Percentiles rank a stretch among this genome's conserved stretches.
These are phyloP conservation scores for Salix dunnii DNA, from an alignment of 345 rosid genomes.

Conservation along the genomic window DNA sequence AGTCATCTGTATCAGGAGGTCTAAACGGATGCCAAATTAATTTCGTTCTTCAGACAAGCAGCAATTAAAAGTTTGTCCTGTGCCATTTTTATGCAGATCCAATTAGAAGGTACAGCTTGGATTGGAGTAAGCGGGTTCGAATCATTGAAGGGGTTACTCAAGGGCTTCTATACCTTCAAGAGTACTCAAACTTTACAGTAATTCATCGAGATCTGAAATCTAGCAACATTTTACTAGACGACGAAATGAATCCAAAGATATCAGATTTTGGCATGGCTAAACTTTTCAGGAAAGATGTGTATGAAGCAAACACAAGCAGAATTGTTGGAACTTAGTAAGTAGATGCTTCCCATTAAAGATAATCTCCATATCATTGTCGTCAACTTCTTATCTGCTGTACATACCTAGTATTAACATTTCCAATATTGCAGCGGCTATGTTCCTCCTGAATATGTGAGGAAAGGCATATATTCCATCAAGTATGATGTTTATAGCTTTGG, in stretches of 20 bases:
- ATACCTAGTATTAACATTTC: no score
- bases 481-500: conserved; percentile 53
- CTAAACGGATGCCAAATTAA: no score
- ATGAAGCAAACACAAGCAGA: conserved; percentile 35
- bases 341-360: not conserved
- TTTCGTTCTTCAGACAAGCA: no score
- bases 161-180: conserved; percentile 48
- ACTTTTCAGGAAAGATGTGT: conserved; percentile 28
- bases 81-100: conserved; percentile 25
- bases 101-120: conserved; percentile 5
- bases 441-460: conserved; percentile 50
- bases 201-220: conserved; percentile 46
- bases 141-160: conserved; percentile 47
- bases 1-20: no score
- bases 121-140: conserved; percentile 31
- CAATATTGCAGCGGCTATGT: conserved; percentile 36
- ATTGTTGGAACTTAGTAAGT: conserved; percentile 46
- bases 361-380: no score
- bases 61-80: no score
- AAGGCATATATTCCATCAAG: conserved; percentile 45
- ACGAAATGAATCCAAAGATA: conserved; percentile 39
- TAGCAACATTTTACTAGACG: conserved; percentile 39
- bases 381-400: no score
- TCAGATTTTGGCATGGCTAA: conserved; percentile 47
- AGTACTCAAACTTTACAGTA: conserved; percentile 44